phyloP scores from a whole-genome alignment of 306 rosid species.

The Vachellia pachyceras region DNA sequence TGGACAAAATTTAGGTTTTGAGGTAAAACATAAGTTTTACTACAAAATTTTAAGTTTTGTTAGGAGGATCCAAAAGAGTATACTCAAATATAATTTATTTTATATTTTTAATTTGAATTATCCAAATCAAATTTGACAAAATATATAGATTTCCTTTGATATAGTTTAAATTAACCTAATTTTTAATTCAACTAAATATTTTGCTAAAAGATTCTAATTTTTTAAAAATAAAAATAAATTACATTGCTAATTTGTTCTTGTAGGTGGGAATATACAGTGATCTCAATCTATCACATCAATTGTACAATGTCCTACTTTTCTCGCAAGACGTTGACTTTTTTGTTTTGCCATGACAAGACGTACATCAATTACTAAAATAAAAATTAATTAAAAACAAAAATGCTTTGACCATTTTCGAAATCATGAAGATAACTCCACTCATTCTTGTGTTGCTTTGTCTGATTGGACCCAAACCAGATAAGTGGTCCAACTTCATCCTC shows the following conservation, averaged over 20 bases:
- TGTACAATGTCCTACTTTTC: not conserved
- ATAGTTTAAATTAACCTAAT: not conserved
- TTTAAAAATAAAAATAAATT: not conserved
- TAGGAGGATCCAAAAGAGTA: too few species aligned
- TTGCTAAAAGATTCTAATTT: not conserved
- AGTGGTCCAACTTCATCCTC: not conserved
- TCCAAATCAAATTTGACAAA: not conserved
- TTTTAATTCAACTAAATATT: not conserved
- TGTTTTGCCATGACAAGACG: too few species aligned
- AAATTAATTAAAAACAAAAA: not conserved
- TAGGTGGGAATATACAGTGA: not conserved
- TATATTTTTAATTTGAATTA: not conserved
- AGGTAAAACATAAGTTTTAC: too few species aligned
- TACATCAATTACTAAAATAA: not conserved
- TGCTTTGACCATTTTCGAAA: not conserved
- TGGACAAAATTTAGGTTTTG: too few species aligned
- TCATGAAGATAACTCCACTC: not conserved
- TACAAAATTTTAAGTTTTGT: too few species aligned
- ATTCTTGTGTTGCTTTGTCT: conserved; percentile 11
- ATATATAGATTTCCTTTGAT: not conserved
- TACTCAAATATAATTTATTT: too few species aligned
- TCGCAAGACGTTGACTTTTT: not conserved
- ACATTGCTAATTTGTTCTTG: not conserved
- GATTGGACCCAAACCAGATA: conserved; percentile 29
- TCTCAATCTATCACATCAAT: not conserved